These are phyloP conservation scores for Epichloe glyceriae DNA, from an alignment of 2,329 filamentous ascomycete genomes.

Conservation along the genomic window DNA sequence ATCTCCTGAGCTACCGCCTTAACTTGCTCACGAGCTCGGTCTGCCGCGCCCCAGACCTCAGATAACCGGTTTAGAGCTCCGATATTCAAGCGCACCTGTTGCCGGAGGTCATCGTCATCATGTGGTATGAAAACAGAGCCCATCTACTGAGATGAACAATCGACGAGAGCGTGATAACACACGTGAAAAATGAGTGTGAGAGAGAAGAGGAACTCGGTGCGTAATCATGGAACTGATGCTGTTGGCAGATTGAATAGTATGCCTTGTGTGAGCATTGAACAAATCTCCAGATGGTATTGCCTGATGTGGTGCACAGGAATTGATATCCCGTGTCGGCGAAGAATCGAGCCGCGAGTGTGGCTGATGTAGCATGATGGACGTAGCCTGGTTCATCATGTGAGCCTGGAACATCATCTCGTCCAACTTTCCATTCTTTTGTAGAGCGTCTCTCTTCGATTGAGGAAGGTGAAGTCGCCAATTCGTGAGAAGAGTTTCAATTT, in stretches of 20 bases:
- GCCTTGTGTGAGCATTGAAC: constrained; percentile 59
- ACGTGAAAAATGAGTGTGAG: constrained; percentile 79
- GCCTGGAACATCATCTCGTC: constrained; percentile 92
- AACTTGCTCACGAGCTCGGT: constrained; percentile 57
- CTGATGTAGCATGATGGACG: constrained; percentile 65
- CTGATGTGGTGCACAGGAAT: constrained; percentile 52
- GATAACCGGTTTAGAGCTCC: constrained; percentile 59
- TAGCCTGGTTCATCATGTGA: constrained; percentile 59
- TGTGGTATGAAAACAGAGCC: constrained; percentile 48
- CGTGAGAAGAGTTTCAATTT: constrained; percentile 39
- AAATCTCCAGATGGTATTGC: constrained; percentile 33
- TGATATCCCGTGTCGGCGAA: constrained; percentile 43
- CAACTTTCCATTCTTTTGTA: constrained; percentile 56
- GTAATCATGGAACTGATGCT: constrained; percentile 65
- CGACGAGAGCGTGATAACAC: constrained; percentile 63
- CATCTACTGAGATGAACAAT: constrained; percentile 75
- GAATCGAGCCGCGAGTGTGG: constrained; percentile 64
- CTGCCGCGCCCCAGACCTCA: constrained; percentile 60
- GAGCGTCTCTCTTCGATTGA: constrained; percentile 52
- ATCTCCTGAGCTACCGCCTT: constrained; percentile 70
- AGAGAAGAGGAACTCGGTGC: constrained; percentile 56
- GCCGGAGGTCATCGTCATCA: constrained; percentile 54
- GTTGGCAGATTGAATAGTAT: constrained; percentile 67
- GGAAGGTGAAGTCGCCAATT: constrained; percentile 78
- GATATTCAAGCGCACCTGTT: constrained; percentile 67